Conservation (phyloP, 108 stramenopile species). For the Poteriospumella lacustris region DNA sequence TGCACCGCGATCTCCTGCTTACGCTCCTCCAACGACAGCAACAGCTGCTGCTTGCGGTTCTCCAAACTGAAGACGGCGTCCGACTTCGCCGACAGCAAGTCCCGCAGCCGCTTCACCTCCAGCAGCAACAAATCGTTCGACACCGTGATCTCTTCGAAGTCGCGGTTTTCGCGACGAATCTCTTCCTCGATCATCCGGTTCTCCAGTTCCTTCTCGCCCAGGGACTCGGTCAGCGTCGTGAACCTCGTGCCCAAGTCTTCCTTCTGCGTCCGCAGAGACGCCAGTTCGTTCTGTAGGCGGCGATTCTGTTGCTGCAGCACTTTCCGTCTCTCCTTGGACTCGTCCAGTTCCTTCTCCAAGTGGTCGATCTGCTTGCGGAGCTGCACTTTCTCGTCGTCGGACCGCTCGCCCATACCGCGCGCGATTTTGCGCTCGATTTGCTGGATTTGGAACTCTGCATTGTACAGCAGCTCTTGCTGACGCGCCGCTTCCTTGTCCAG, state of each 20-base stretch:
- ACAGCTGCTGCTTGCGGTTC: constrained; percentile 60
- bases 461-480: constrained; percentile 72
- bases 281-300: constrained; percentile 61
- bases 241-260: constrained; percentile 30
- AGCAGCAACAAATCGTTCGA: constrained; percentile 65
- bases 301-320: constrained; percentile 57
- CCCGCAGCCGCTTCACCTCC: constrained; percentile 64
- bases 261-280: constrained; percentile 42
- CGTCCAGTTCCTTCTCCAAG: constrained; percentile 57
- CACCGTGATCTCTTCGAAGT: constrained; percentile 53
- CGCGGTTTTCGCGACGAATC: neutral
- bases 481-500: constrained; percentile 59
- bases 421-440: constrained; percentile 59
- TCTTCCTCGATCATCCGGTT: constrained; percentile 58
- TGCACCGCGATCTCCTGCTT: constrained; percentile 51
- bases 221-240: neutral
- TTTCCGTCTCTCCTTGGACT: constrained; percentile 48
- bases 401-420: constrained; percentile 68
- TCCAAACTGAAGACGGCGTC: constrained; percentile 67
- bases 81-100: constrained; percentile 52
- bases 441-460: constrained; percentile 75
- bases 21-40: constrained; percentile 61
- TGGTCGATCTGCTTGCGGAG: constrained; percentile 57
- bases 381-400: constrained; percentile 65
- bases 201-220: constrained; percentile 57